phyloP scores from a whole-genome alignment of 2,329 filamentous ascomycete genomes.

The Talaromyces rugulosus region DNA sequence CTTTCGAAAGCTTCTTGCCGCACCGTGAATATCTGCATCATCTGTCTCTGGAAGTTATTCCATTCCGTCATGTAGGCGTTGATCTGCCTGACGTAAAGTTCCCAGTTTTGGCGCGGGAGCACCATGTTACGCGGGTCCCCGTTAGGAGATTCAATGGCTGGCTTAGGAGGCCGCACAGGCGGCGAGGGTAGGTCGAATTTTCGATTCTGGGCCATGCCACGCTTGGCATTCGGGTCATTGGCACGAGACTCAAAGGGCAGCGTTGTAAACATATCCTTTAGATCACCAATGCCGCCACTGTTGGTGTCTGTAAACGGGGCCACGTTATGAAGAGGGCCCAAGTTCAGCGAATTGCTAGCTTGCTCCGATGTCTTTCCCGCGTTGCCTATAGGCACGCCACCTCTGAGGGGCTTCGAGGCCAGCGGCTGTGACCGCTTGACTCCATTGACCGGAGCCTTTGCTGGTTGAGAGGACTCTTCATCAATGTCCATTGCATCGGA shows the following conservation, averaged over 20 bases:
- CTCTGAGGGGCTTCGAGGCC: constrained; percentile 11
- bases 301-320: constrained; percentile 47
- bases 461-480: constrained; percentile 22
- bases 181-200: constrained; percentile 48
- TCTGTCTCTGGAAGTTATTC: constrained; percentile 50
- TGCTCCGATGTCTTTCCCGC: constrained; percentile 11
- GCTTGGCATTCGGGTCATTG: constrained; percentile 38
- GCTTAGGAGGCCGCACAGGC: constrained; percentile 46
- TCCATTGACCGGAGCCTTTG: constrained; percentile 8
- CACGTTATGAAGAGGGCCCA: constrained; percentile 49
- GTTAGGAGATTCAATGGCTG: constrained; percentile 18
- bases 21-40: constrained; percentile 53
- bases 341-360: constrained; percentile 33
- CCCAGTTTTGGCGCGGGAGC: constrained; percentile 46
- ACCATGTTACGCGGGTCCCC: constrained; percentile 29
- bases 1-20: constrained; percentile 47
- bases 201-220: constrained; percentile 30
- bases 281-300: constrained; percentile 47
- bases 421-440: constrained; percentile 16
- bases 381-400: constrained; percentile 13
- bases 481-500: constrained; percentile 47
- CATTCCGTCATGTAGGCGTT: constrained; percentile 54
- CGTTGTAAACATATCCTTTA: constrained; percentile 50
- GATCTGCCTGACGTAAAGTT: constrained; percentile 52
- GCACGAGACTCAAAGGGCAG: constrained; percentile 58